Evolutionary conservation across 2,329 filamentous ascomycete species (phyloP), one percentile per base, ranked within the genome.

Genomic region (Daldinia eschscholtzii): DNA sequence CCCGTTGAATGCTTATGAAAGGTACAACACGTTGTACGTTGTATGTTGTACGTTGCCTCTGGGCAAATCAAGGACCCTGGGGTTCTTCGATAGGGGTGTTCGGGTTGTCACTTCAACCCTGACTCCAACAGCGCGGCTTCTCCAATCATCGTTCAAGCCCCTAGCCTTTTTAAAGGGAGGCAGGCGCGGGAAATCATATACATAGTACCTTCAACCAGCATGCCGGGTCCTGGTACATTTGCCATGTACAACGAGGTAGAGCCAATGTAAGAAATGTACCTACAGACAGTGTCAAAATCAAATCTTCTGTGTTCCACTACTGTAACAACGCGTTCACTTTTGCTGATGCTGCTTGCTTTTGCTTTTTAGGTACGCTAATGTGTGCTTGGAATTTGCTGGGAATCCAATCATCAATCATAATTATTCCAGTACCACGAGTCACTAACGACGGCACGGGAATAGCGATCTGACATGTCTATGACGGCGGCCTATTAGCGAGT

Each of bases 381-480:
- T 70, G 61, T 64, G 67, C 59, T 56, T 48, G 60, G 52, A 63
- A 60, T 72, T 62, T 65, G 48, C 53, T 59, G 67, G 67, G 67
- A 68, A 65, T 52, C 70, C 64, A 72, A 70, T 72, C 64, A 70
- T 70, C 60, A 55, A 64, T 61, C 59, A 59, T 59, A 61, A 70
- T 64, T 39, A 46, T 61, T 57, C 67, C 58, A 64, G 57, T 65
- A 64, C 61, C 64, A 64, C 62, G 65, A 64, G 70, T 70, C 67
- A 68, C 61, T 64, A 52, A 55, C 62, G 64, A 59, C 70, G 65
- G 59, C 58, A 64, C 67, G 64, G 70, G 61, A 72, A 68, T 68
- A 58, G 65, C 39, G 57, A 70, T 72, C 70, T 72, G 63, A 72
- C 67, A 72, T 68, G 59, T 65, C 26, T 53, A 70, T 72, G 70